phyloP scores from a whole-genome alignment of 345 rosid genomes.

The Kernera saxatilis region DNA sequence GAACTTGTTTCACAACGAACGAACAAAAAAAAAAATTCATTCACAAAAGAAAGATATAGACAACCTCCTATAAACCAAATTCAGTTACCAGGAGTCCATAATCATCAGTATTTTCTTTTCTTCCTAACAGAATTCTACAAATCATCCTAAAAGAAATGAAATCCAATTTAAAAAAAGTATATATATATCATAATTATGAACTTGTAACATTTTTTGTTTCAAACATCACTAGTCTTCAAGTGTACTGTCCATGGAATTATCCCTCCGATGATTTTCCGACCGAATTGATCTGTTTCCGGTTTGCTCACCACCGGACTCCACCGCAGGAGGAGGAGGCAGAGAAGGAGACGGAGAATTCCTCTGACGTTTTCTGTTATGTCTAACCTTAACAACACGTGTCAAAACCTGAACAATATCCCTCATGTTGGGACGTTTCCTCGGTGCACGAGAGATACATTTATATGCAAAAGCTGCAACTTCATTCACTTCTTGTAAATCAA shows the following conservation, averaged over 20 bases:
- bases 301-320: conserved; percentile 8
- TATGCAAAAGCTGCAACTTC: conserved; percentile 88
- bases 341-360: conserved; percentile 36
- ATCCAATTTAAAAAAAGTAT: background rate
- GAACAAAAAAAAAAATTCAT: too few relatives aligned
- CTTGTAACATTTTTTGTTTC: background rate
- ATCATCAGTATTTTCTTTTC: conserved; percentile 1
- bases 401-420: conserved; percentile 91
- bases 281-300: background rate
- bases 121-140: conserved; percentile 12
- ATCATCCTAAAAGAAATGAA: background rate
- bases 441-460: conserved; percentile 64
- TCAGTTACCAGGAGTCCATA: background rate
- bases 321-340: conserved; percentile 1
- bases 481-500: conserved; percentile 68
- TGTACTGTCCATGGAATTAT: conserved; percentile 64
- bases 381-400: conserved; percentile 55
- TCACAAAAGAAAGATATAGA: background rate
- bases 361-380: conserved; percentile 60
- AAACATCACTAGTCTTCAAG: conserved; percentile 47
- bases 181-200: background rate
- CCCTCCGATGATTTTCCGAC: conserved; percentile 46
- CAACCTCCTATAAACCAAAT: background rate
- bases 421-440: conserved; percentile 88
- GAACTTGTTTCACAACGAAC: background rate